Evolutionary conservation across 768 basidiomycete species (phyloP), one percentile per base, ranked within the genome.

Genomic region (Tephrocybe sp.): DNA sequence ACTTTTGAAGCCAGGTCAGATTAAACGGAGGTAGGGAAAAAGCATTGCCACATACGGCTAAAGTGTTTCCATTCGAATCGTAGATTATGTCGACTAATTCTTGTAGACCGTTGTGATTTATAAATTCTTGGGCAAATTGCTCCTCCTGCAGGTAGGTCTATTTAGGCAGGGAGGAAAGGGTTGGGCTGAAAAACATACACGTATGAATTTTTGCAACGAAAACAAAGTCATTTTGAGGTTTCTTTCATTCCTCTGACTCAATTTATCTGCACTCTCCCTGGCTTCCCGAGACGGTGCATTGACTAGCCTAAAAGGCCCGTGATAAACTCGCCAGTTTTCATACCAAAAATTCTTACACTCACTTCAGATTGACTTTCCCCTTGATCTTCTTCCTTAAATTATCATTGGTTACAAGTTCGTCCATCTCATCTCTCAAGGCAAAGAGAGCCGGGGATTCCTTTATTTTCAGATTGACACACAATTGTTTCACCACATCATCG

Each of bases 361-460:
- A 92, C 91, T 85, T 92, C 47, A 94, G 72, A 60, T 87, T 83
- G 40, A 77, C 80, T 65, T 89, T 92, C 32, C 77, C 76, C 68
- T 80, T 87, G 56, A 94, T 89, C 72, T 87, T 89, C 69, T 80
- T 84, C 62, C 83, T 77, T 60, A 97, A 64, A 62, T 94, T 95
- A 55, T 92, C 90, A 59, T 89, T 87, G 22, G 91, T 94, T 15
- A 97, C 86, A 39, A 95, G 68, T 56, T 89, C 89, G 52, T 89
- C 88, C 13, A 76, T 80, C 57, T 91, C 88, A 63, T 94, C 91
- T 58, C 92, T 77, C 51, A 96, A 66, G 1, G 91, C 87, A 62
- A 82, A 93, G 54, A 87, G 70, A 1, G 78, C 76, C 1, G 89
- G 78, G 0, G 87, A 77, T 31, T 89, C 89, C 50, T 81, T 82